phyloP scores from a whole-genome alignment of 331 rosid species.

The Malus hybrid region DNA sequence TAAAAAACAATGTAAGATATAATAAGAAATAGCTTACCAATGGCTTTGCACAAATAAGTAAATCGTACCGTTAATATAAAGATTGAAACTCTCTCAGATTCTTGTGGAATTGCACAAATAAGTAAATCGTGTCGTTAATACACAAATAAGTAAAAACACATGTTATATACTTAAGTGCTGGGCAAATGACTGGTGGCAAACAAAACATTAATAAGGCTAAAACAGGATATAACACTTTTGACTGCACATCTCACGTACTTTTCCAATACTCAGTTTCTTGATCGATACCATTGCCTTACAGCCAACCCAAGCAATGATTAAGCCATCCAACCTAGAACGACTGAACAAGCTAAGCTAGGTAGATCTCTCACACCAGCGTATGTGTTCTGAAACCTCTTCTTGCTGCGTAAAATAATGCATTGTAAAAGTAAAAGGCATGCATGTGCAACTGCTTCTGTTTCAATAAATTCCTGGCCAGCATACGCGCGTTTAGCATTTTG shows the following conservation, averaged over 20 bases:
- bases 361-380: conserved; percentile 9
- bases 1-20: too few species aligned
- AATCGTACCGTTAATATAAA: too few species aligned
- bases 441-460: conserved; percentile 60
- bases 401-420: conserved; percentile 37
- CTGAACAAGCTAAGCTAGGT: neutral
- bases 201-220: neutral
- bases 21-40: too few species aligned
- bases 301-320: conserved; percentile 24
- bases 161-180: too few species aligned
- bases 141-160: too few species aligned
- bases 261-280: conserved; percentile 20
- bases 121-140: too few species aligned
- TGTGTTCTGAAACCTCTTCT: conserved; percentile 26
- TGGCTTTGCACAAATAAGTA: too few species aligned
- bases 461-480: conserved; percentile 61
- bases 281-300: conserved; percentile 29
- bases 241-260: neutral
- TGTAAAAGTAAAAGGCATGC: conserved; percentile 38
- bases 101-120: too few species aligned
- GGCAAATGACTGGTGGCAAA: too few species aligned
- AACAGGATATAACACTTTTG: neutral
- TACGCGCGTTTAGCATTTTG: conserved; percentile 8
- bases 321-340: conserved; percentile 24
- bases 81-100: too few species aligned